These are phyloP conservation scores for Chloranthus sessilifolius DNA, from an alignment of 164 flowering plant species.

Conservation along the genomic window DNA sequence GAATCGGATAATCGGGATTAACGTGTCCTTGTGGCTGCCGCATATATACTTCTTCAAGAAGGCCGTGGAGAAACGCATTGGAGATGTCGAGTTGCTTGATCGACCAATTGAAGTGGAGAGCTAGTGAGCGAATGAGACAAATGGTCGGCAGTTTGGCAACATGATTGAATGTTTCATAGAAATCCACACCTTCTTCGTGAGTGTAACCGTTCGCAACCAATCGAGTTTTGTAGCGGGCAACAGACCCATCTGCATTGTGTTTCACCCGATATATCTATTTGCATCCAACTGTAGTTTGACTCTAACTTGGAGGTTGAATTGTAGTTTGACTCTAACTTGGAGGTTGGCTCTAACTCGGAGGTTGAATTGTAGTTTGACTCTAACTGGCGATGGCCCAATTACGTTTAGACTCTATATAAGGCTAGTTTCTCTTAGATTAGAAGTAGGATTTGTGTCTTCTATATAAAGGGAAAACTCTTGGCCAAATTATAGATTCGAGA, in stretches of 20 bases:
- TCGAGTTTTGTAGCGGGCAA: constrained; percentile 1
- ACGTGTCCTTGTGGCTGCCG: constrained; percentile 1
- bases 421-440: no score
- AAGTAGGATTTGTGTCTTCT: no score
- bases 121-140: not conserved
- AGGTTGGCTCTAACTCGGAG: no score
- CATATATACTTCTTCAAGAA: not conserved
- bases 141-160: not conserved
- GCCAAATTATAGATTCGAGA: no score
- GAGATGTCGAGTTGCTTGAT: not conserved
- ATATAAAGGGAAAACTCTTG: no score
- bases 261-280: constrained; percentile 1
- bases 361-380: no score
- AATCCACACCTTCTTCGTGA: not conserved
- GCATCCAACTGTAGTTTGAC: not conserved
- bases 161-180: not conserved
- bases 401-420: no score
- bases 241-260: not conserved
- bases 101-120: not conserved
- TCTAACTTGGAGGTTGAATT: not conserved
- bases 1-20: not conserved
- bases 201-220: constrained; percentile 1
- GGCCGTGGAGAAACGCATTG: not conserved
- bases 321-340: no score
- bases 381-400: no score